phyloP scores from a whole-genome alignment of 129 eudicot genomes.

The Dittrichia graveolens region DNA sequence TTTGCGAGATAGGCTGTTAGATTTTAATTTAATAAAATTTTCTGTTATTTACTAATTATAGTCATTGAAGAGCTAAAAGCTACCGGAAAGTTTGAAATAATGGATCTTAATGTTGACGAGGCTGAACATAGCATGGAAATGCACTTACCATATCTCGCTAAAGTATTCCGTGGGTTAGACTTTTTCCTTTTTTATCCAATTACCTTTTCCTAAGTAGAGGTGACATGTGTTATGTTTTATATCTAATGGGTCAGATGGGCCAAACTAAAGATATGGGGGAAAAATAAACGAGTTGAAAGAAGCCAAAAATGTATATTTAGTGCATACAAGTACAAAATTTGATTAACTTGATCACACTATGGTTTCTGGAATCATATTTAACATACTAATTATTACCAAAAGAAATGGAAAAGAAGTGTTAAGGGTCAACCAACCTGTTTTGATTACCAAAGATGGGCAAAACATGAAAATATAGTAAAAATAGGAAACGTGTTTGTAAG shows the following conservation, averaged over 20 bases:
- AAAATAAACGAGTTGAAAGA: too few species aligned
- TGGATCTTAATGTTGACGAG: constrained; percentile 91
- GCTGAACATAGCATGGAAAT: constrained; percentile 99
- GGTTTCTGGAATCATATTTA: too few species aligned
- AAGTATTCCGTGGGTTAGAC: constrained; percentile 81
- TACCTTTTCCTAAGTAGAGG: background rate
- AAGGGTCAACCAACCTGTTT: too few species aligned
- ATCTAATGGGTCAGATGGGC: background rate
- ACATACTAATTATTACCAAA: too few species aligned
- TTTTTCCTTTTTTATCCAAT: background rate
- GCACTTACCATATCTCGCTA: constrained; percentile 97
- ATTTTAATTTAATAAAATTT: background rate
- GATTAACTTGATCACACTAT: too few species aligned
- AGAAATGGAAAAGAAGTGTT: too few species aligned
- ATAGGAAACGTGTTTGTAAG: background rate
- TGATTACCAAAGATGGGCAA: too few species aligned
- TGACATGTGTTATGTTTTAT: background rate
- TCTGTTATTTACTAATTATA: constrained; percentile 22
- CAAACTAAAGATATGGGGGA: background rate
- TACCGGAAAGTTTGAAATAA: constrained; percentile 83
- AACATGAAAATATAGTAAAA: background rate
- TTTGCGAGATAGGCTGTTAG: background rate
- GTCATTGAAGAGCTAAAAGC: constrained; percentile 87
- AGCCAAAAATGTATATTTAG: too few species aligned
- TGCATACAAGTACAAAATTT: too few species aligned